Evolutionary conservation across 2,329 filamentous ascomycete species (phyloP).

Genomic region (Penicillium sp.): DNA sequence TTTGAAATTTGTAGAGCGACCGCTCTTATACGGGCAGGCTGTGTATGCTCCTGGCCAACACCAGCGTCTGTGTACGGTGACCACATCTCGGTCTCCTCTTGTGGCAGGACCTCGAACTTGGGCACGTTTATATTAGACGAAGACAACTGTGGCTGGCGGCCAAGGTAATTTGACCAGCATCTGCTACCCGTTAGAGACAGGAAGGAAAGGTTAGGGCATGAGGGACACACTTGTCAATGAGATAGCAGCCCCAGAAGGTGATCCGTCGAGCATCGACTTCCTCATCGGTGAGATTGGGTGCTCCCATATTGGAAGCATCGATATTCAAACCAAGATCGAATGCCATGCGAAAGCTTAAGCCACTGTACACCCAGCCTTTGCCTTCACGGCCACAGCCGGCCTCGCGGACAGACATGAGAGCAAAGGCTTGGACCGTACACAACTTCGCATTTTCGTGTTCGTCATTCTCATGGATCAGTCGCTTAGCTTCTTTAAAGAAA

Average conservation of each 20-base stretch:
- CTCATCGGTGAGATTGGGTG: slow-evolving; percentile 68
- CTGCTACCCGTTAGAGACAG: slow-evolving; percentile 34
- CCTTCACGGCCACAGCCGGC: slow-evolving; percentile 91
- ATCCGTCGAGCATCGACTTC: slow-evolving; percentile 87
- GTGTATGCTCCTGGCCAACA: slow-evolving; percentile 67
- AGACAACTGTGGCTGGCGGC: slow-evolving; percentile 82
- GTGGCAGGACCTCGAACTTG: slow-evolving; percentile 86
- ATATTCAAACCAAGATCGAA: slow-evolving; percentile 90
- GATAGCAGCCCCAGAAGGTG: slow-evolving; percentile 96
- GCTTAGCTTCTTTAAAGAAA: slow-evolving; percentile 92
- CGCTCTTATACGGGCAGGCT: slow-evolving; percentile 80
- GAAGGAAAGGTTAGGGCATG: background rate
- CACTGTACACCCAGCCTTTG: slow-evolving; percentile 97
- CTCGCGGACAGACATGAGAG: slow-evolving; percentile 93
- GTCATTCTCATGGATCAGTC: slow-evolving; percentile 84
- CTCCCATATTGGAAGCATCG: slow-evolving; percentile 66
- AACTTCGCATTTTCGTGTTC: slow-evolving; percentile 87
- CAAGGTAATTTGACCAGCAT: slow-evolving; percentile 96
- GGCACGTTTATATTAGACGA: slow-evolving; percentile 77
- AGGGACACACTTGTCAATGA: slow-evolving; percentile 78
- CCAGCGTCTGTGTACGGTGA: slow-evolving; percentile 84
- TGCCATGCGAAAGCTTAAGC: slow-evolving; percentile 98
- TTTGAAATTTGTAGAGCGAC: slow-evolving; percentile 77
- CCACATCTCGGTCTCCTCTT: slow-evolving; percentile 84
- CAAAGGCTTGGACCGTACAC: slow-evolving; percentile 88